These are phyloP conservation scores for Darksidea phi DNA, from an alignment of 495 filamentous ascomycete species.

Conservation along the genomic window DNA sequence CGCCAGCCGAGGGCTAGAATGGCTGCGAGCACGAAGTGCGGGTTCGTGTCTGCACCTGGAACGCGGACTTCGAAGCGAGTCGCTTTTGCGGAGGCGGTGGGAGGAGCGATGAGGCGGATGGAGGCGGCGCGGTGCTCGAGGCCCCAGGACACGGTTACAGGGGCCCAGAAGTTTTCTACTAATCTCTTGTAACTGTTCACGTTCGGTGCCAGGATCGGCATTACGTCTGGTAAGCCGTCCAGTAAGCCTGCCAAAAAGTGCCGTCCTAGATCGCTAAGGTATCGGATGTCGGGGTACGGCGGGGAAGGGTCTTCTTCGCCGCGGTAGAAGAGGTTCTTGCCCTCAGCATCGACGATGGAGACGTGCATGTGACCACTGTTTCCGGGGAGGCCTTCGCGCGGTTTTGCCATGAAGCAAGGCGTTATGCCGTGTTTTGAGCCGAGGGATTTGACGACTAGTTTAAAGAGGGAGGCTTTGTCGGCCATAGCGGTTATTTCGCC, in stretches of 20 bases:
- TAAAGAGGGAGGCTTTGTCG: slow-evolving; percentile 87
- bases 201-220: slow-evolving; percentile 91
- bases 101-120: slow-evolving; percentile 83
- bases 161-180: slow-evolving; percentile 98
- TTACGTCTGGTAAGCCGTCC: slow-evolving; percentile 86
- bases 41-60: slow-evolving; percentile 85
- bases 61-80: slow-evolving; percentile 92
- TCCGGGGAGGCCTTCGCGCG: slow-evolving; percentile 80
- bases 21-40: slow-evolving; percentile 82
- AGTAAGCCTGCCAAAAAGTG: slow-evolving; percentile 91
- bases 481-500: slow-evolving; percentile 83
- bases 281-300: slow-evolving; percentile 67
- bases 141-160: slow-evolving; percentile 95
- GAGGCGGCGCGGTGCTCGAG: slow-evolving; percentile 92
- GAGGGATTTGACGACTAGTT: slow-evolving; percentile 82
- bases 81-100: slow-evolving; percentile 74
- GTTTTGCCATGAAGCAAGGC: slow-evolving; percentile 99
- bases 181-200: slow-evolving; percentile 97
- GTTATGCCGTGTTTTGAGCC: slow-evolving; percentile 85
- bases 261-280: slow-evolving; percentile 84
- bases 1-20: slow-evolving; percentile 84
- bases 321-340: slow-evolving; percentile 79
- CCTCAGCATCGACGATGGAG: slow-evolving; percentile 65
- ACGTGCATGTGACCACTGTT: slow-evolving; percentile 96
- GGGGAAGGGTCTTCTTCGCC: slow-evolving; percentile 66